Evolutionary conservation across 306 rosid species (phyloP), one percentile per base, ranked within the genome.

Genomic region (Prunus kanzakura): DNA sequence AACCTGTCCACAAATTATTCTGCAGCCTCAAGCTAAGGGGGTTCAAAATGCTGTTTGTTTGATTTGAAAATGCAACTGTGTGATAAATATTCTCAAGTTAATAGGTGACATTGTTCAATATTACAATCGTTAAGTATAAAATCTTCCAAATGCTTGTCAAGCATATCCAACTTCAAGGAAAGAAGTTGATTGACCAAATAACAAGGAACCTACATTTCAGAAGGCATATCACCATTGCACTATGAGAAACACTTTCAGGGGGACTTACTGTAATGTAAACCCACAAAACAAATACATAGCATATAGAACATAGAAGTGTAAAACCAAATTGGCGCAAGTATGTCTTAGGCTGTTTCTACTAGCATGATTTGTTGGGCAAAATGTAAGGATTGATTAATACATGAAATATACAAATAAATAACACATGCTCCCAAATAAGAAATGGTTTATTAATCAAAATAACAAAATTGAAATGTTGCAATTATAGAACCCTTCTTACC

Each of bases 1-100:
- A 95, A 87, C 98, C 98, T 95, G 96, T 79, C 86, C 89, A 95
- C 68, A 84, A 87, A 89, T 90, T 82, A 90, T 82, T 78, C 87
- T 84, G 85, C 72, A 84, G 82, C 92, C 85, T 85, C 89, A 79
- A 81, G 75, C 79, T 73, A 78, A 67, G 83, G 77, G 61, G 72
- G 66, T 64, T 74, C 78, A 75, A 81, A 61, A 77, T 66, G 78
- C 69, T 57, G 63, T 57, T 71, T 61, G 71, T 76, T 75, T 79
- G 50, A 67, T 6, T 20, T 23, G 55, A 25, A 76, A 82, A 54
- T 35, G 73, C 41, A 77, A 67, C 54, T 61, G 63, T 66, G 18
- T 58, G 67, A 54, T 45, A 72, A 74, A 67, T 61, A 69, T 19
- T 76, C 67, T 67, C 64, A 71, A 63, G 3, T 13, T 45, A 62